Percentiles rank a stretch among this genome's conserved stretches.
phyloP scores from a whole-genome alignment of 805 yeast genomes.

The Kazachstania taianensis region DNA sequence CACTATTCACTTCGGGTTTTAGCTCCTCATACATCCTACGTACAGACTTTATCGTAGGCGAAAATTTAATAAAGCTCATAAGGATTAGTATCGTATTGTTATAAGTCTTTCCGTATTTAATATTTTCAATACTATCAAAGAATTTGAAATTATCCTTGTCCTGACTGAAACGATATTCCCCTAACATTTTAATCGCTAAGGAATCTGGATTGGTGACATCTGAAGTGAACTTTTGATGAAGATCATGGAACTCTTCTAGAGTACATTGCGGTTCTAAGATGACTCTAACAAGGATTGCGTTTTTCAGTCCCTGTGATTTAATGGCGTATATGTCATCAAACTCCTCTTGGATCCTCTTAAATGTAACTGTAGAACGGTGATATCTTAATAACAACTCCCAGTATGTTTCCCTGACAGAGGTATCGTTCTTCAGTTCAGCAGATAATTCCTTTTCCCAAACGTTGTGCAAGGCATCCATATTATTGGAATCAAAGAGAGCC shows the following conservation, averaged over 20 bases:
- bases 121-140: conserved; percentile 11
- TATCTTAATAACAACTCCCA: conserved; percentile 9
- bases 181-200: conserved; percentile 19
- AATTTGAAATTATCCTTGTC: conserved; percentile 14
- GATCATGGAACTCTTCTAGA: conserved; percentile 9
- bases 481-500: conserved; percentile 16
- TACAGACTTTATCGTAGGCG: conserved; percentile 15
- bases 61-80: conserved; percentile 15
- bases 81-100: conserved; percentile 10
- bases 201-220: conserved; percentile 6
- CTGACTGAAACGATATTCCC: conserved; percentile 9
- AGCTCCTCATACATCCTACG: conserved; percentile 16
- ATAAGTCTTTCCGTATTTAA: background rate
- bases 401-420: conserved; percentile 15
- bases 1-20: conserved; percentile 12
- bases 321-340: background rate
- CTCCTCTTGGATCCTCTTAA: conserved; percentile 7
- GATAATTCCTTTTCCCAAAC: conserved; percentile 24
- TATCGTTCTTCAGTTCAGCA: conserved; percentile 11
- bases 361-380: conserved; percentile 4
- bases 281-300: conserved; percentile 15
- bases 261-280: conserved; percentile 7
- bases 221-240: conserved; percentile 9
- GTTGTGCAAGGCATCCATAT: conserved; percentile 10
- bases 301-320: background rate